These are phyloP conservation scores for Venturia aucupariae DNA, from an alignment of 2,329 filamentous ascomycete species.

Conservation along the genomic window DNA sequence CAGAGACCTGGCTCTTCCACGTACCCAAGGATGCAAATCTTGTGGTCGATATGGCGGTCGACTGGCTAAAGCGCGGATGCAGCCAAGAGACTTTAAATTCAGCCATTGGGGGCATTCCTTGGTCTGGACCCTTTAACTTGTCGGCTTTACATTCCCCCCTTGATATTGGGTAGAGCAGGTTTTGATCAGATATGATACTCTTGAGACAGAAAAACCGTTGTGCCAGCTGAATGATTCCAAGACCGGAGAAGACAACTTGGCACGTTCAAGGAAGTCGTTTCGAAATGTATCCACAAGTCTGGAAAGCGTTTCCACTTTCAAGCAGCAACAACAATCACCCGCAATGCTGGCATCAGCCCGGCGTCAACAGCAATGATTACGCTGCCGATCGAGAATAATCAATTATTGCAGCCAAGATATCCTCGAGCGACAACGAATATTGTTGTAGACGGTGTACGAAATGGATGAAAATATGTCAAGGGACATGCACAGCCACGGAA, in stretches of 20 bases:
- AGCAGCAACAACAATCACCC: background rate
- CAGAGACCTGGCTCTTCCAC: background rate
- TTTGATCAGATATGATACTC: background rate
- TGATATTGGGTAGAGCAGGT: background rate
- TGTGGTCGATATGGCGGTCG: background rate
- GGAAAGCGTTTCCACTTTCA: background rate
- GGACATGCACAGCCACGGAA: background rate
- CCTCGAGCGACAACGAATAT: no score
- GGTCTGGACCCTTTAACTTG: background rate
- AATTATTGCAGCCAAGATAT: background rate
- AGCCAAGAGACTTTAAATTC: background rate
- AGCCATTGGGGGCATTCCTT: background rate
- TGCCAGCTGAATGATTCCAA: background rate
- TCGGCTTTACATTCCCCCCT: background rate
- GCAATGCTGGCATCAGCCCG: background rate
- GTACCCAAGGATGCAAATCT: background rate
- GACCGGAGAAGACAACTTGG: constrained; percentile 2
- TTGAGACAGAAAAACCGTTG: background rate
- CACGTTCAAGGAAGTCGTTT: background rate
- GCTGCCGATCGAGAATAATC: no score
- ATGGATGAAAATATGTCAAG: background rate
- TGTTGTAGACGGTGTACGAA: no score
- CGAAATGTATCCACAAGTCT: background rate
- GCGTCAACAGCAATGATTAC: no score
- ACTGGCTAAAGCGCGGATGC: background rate